Evolutionary conservation across 208 protist genomes (phyloP), one percentile per base, ranked within the genome.

Genomic region (Acanthamoeba polyphaga): DNA sequence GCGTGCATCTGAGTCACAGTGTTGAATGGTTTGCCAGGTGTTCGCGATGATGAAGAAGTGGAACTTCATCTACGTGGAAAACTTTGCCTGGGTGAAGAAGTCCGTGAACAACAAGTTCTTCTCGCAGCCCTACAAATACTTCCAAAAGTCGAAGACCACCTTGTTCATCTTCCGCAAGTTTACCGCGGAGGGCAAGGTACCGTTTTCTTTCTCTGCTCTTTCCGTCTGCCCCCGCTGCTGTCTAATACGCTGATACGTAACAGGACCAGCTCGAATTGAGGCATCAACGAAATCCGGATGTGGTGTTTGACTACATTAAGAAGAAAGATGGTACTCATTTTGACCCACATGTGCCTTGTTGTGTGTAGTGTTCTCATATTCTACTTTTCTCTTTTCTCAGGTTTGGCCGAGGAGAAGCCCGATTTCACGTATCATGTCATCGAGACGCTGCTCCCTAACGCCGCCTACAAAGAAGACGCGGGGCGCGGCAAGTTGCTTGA

Each of bases 261-360:
- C 29, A 90, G 84, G 84, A 90, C 51, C 58, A 62, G 22, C 60
- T 96, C 13, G 96, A 97, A 70, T 34, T 97, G 70, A 34, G 96
- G 29, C 96, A 97, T 82, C 96, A 97, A 53, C 95, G 96, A 22
- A 97, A 96, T 51, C 91, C 96, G 8, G 96, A 97, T 43, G 96
- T 97, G 27, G 29, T 96, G 8, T 96, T 96, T 76, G 96, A 97
- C 89, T 96, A 95, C 46, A 78, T 95, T 27, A 49, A 95, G 55
- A 92, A 78, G 27, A 58, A 76, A 64, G 29, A 60, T 19, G 92
- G 92, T 95, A 38, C 51, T 29, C 38, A 27, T 34, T 34, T 34
- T 12, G 43, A 29, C 19, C 15, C 17, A 17, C 24, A n/a, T n/a
- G 27, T 78, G 13, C 15, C 62, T 34, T 22, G 13, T 89, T 91